Conservation (phyloP, 192 early-diverging fungal genomes). For the Coemansia sp. region DNA sequence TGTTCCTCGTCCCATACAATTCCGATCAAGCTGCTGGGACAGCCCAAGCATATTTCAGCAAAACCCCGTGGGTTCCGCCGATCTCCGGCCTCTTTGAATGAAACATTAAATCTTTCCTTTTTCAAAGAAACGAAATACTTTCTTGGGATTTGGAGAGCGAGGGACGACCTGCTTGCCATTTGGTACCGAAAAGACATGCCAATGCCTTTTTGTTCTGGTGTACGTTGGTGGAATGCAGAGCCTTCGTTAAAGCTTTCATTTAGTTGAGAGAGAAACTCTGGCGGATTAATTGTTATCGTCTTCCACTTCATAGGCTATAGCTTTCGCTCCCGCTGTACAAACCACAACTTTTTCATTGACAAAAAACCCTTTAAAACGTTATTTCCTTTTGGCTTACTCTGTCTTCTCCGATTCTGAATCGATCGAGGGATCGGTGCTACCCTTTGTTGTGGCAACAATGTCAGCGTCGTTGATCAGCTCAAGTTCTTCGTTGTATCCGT, state of each 20-base stretch:
- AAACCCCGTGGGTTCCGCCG: neutral
- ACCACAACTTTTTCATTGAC: neutral
- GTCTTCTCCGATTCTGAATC: neutral
- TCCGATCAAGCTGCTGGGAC: neutral
- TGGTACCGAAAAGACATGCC: neutral
- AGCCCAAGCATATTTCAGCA: neutral
- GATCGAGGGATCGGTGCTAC: neutral
- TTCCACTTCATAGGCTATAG: neutral
- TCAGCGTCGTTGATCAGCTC: constrained; percentile 3
- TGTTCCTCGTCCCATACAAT: neutral
- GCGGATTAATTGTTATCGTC: constrained; percentile 24
- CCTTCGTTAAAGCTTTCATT: constrained; percentile 1
- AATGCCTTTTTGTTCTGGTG: constrained; percentile 11
- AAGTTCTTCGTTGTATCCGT: constrained; percentile 46
- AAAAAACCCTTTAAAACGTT: neutral
- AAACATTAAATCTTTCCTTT: constrained; percentile 1
- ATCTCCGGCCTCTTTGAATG: neutral
- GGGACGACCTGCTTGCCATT: constrained; percentile 12
- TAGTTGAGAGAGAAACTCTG: constrained; percentile 14
- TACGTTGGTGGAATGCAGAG: constrained; percentile 7
- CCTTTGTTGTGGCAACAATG: too few relatives aligned
- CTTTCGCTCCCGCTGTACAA: constrained; percentile 46
- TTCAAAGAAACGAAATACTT: constrained; percentile 1
- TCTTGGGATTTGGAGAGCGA: constrained; percentile 8
- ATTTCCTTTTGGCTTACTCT: neutral